These are phyloP conservation scores for Lepraria neglecta DNA, from an alignment of 495 filamentous ascomycete species.

Conservation along the genomic window DNA sequence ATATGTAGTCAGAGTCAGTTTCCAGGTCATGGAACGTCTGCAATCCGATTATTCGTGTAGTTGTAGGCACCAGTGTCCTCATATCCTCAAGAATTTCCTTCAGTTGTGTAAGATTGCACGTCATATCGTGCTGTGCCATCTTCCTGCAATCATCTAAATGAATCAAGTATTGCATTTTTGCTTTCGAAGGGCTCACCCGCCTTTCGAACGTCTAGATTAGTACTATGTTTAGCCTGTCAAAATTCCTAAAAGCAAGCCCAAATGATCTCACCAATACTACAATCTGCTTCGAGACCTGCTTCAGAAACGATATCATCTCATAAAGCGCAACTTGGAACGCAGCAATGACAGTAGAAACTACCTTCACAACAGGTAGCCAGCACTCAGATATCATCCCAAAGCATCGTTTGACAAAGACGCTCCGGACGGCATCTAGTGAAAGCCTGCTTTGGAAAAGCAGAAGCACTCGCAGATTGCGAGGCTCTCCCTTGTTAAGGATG, in stretches of 20 bases:
- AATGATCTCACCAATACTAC: neutral
- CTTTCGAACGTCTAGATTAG: slow-evolving; percentile 15
- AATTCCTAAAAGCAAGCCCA: neutral
- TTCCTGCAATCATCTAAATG: slow-evolving; percentile 12
- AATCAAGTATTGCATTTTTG: slow-evolving; percentile 14
- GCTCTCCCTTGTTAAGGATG: neutral
- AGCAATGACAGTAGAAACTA: neutral
- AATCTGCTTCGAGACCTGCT: slow-evolving; percentile 6
- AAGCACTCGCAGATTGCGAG: neutral
- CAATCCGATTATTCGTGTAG: neutral
- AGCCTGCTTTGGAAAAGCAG: neutral
- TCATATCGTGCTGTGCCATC: neutral
- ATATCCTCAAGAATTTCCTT: neutral
- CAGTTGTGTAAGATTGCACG: slow-evolving; percentile 1
- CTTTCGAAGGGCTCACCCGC: slow-evolving; percentile 5
- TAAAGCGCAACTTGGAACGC: neutral
- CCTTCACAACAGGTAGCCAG: neutral
- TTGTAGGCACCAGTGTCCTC: no score
- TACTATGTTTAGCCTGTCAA: no score
- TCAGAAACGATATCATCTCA: slow-evolving; percentile 1
- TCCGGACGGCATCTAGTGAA: slow-evolving; percentile 5
- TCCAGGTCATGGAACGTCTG: neutral
- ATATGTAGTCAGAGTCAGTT: neutral
- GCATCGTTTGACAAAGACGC: neutral
- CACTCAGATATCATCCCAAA: no score